phyloP scores from a whole-genome alignment of 768 basidiomycete genomes.

The Leucosporidium yakuticum region DNA sequence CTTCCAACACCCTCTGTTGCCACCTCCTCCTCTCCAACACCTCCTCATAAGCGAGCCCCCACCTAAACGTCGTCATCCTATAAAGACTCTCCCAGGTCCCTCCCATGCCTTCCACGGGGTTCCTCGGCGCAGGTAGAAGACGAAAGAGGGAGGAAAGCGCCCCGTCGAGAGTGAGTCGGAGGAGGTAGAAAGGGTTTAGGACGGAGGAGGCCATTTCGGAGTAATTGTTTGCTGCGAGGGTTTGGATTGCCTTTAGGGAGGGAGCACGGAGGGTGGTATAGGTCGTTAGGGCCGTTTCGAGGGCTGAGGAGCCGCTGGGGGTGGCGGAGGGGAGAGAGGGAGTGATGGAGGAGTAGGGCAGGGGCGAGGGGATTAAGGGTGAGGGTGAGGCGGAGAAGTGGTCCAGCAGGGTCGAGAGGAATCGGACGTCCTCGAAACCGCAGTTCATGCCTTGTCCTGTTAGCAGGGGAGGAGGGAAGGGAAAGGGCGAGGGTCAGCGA shows the following conservation, averaged over 20 bases:
- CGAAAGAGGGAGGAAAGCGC: conserved; percentile 36
- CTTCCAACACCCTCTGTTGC: conserved; percentile 62
- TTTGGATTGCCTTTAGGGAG: conserved; percentile 82
- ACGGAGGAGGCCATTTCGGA: conserved; percentile 49
- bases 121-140: conserved; percentile 17
- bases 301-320: not conserved
- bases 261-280: conserved; percentile 79
- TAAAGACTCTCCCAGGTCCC: conserved; percentile 80
- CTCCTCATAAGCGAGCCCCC: conserved; percentile 83
- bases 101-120: conserved; percentile 56
- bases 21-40: conserved; percentile 63
- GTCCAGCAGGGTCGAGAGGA: conserved; percentile 68
- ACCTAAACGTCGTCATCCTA: conserved; percentile 96
- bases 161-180: conserved; percentile 28
- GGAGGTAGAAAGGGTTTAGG: conserved; percentile 26
- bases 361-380: conserved; percentile 20
- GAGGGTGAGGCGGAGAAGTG: conserved; percentile 54
- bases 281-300: conserved; percentile 49
- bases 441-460: conserved; percentile 87
- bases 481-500: too few relatives aligned
- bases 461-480: conserved; percentile 38
- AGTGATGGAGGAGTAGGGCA: conserved; percentile 23
- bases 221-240: conserved; percentile 96
- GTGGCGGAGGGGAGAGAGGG: not conserved
- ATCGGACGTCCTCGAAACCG: conserved; percentile 92